Evolutionary conservation across 768 basidiomycete genomes (phyloP), one percentile per base, ranked within the genome.

Genomic region (Amanita rubescens): DNA sequence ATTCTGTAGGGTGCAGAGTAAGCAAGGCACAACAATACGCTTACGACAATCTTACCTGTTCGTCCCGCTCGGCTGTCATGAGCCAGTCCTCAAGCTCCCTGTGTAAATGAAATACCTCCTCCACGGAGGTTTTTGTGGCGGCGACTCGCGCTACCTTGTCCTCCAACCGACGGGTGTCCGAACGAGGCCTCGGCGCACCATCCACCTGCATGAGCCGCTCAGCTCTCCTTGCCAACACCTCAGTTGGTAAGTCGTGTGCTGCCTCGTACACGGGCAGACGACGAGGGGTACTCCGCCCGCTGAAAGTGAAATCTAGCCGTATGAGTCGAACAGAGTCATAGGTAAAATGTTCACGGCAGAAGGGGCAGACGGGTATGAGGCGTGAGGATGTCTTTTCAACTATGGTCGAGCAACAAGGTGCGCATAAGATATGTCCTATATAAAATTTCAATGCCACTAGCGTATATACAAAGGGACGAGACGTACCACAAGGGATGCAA

Each of bases 61-160:
- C 81, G 60, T 82, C 78, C 62, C 67, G 60, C 65, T 80, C 72
- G 60, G 84, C 83, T 49, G 79, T 71, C 42, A 71, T 73, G 53
- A 91, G 68, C 87, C 87, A 91, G 56, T 81, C 80, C 65, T 87
- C 79, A 57, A 91, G 76, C 70, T 91, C 89, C 63, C 82, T 79
- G 70, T 88, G 85, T 58, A 91, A 78, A 55, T 76, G 71, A 49
- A 82, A 79, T 49, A 91, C 86, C 72, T 91, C 89, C 67, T 90
- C 89, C 56, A 91, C 88, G 35, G 87, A 88, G 71, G 86, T 89
- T 77, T 87, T 90, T 80, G 87, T 87, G 12, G 81, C 79, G 32
- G 89, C 89, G 60, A 90, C 83, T 62, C 77, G 79, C 53, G 82
- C 82, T 54, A 91, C 87, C 69, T 81, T 88, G 69, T 82, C 81